Evolutionary conservation across 2,329 filamentous ascomycete species (phyloP).

Genomic region (Capronia coronata): DNA sequence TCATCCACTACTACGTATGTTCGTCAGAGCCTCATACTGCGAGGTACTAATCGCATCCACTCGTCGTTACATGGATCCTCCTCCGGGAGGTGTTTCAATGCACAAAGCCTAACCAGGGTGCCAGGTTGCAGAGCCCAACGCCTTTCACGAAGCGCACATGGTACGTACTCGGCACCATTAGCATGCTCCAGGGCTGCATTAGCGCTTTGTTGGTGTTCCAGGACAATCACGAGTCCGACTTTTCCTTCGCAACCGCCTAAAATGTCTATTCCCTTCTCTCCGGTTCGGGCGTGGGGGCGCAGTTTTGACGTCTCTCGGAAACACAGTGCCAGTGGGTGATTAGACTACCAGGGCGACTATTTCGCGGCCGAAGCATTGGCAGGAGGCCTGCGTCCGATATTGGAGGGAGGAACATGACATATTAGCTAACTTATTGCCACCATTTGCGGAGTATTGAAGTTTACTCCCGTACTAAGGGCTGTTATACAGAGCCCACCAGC

Average conservation of each 20-base stretch:
- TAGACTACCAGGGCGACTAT: too few species aligned
- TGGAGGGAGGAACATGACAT: too few species aligned
- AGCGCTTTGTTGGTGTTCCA: background rate
- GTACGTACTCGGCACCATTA: background rate
- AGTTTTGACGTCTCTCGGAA: background rate
- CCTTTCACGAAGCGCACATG: background rate
- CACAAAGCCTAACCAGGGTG: background rate
- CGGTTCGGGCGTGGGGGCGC: background rate
- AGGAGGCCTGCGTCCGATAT: too few species aligned
- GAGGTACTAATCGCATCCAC: too few species aligned
- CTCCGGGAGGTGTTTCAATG: slow-evolving; percentile 1
- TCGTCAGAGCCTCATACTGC: too few species aligned
- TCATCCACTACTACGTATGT: too few species aligned
- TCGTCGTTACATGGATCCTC: background rate
- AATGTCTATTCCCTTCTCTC: background rate
- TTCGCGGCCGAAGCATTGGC: too few species aligned
- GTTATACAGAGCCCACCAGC: too few species aligned
- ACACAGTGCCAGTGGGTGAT: background rate
- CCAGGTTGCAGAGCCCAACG: background rate
- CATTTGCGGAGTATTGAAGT: background rate
- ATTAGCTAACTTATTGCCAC: background rate
- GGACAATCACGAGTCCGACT: background rate
- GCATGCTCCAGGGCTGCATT: background rate
- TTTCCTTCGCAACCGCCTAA: background rate
- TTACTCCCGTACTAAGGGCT: too few species aligned